Conservation (phyloP, 2,329 filamentous ascomycete species). For the Mycosphaerella sp. region DNA sequence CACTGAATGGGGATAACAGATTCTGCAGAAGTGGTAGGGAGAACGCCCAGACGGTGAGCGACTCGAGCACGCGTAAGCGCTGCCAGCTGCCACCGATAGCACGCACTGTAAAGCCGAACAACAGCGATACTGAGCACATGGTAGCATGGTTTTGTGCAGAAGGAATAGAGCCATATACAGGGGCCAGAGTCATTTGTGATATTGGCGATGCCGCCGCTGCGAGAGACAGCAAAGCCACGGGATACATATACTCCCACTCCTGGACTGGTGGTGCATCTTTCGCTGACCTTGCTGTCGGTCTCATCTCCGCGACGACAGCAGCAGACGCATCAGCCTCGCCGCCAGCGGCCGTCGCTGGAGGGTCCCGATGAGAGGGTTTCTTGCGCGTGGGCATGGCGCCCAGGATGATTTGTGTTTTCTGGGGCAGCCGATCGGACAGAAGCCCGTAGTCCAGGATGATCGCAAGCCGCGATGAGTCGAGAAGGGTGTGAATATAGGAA, state of each 20-base stretch:
- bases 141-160: constrained; percentile 60
- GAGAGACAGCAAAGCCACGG: constrained; percentile 32
- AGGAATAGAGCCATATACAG: constrained; percentile 82
- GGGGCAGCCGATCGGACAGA: background rate
- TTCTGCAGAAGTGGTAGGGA: constrained; percentile 69
- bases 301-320: background rate
- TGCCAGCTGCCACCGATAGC: background rate
- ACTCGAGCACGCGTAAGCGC: background rate
- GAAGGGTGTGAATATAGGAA: background rate
- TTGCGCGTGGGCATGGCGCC: constrained; percentile 3
- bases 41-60: constrained; percentile 57
- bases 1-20: constrained; percentile 62
- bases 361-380: background rate
- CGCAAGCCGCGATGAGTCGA: background rate
- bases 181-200: constrained; percentile 70
- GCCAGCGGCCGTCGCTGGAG: background rate
- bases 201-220: constrained; percentile 61
- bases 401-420: background rate
- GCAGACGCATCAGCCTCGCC: background rate
- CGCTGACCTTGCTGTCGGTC: background rate
- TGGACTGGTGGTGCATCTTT: constrained; percentile 1
- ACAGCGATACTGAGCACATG: constrained; percentile 49
- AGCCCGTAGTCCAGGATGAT: background rate
- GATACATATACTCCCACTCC: constrained; percentile 10
- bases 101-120: constrained; percentile 44